Conservation (phyloP, 2,329 filamentous ascomycete genomes). For the Hymenoscyphus infarciens region DNA sequence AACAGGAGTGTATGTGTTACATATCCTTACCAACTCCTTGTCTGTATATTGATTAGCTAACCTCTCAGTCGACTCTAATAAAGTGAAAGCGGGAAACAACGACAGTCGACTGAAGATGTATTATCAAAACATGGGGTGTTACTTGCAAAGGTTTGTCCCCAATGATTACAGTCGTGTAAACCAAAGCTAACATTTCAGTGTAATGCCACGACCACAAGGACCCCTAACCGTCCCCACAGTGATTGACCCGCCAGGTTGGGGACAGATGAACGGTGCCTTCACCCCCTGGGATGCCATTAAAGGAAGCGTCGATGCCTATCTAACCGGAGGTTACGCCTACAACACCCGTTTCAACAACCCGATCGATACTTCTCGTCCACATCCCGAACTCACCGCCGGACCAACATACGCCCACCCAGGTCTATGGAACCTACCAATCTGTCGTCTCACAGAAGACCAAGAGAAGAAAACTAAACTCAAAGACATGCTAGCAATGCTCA, state of each 20-base stretch:
- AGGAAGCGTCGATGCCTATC: neutral
- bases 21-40: too few relatives aligned
- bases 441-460: neutral
- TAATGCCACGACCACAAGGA: neutral
- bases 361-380: neutral
- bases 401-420: neutral
- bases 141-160: neutral
- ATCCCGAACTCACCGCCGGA: neutral
- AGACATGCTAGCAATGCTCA: neutral
- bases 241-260: neutral
- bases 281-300: neutral
- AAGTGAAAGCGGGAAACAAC: neutral
- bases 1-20: neutral
- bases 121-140: neutral
- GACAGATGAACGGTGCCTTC: neutral
- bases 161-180: neutral
- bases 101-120: neutral
- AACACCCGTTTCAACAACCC: neutral
- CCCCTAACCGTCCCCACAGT: neutral
- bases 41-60: neutral
- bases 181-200: neutral
- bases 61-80: neutral
- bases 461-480: conserved; percentile 1
- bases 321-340: neutral
- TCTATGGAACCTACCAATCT: neutral